These are phyloP conservation scores for Arthrobotrys pseudoclavata DNA, from an alignment of 2,329 filamentous ascomycete species.

Conservation along the genomic window DNA sequence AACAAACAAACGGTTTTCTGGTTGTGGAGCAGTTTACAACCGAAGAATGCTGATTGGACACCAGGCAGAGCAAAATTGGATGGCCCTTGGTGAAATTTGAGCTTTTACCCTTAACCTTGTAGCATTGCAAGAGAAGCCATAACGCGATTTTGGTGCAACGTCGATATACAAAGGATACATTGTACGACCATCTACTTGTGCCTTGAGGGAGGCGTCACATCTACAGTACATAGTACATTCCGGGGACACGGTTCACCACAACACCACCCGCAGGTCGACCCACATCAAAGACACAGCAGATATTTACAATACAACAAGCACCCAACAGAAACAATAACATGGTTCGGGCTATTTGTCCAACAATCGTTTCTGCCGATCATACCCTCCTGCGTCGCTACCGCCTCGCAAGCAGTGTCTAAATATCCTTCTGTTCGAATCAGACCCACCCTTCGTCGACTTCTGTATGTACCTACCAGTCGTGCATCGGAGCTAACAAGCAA, in stretches of 20 bases:
- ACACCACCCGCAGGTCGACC: conserved; percentile 12
- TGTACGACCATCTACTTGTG: conserved; percentile 26
- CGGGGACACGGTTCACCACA: conserved; percentile 49
- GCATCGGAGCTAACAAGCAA: conserved; percentile 39
- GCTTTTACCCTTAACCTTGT: conserved; percentile 38
- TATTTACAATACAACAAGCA: conserved; percentile 41
- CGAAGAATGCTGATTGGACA: conserved; percentile 26
- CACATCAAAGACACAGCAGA: conserved; percentile 32
- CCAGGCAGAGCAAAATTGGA: conserved; percentile 1
- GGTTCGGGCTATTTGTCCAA: conserved; percentile 58
- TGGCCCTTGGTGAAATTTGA: conserved; percentile 24
- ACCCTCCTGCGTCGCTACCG: conserved; percentile 45
- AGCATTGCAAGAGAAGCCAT: conserved; percentile 39
- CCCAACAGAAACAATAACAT: conserved; percentile 56
- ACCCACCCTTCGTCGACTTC: conserved; percentile 11
- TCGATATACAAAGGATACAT: conserved; percentile 46
- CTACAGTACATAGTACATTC: conserved; percentile 30
- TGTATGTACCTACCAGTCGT: conserved; percentile 17
- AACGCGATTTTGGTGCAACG: conserved; percentile 54
- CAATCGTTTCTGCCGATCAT: conserved; percentile 47
- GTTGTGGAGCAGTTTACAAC: conserved; percentile 31
- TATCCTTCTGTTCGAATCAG: conserved; percentile 17
- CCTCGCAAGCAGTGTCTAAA: conserved; percentile 34
- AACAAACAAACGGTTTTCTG: conserved; percentile 40
- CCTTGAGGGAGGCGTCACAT: conserved; percentile 38